These are phyloP conservation scores for Fusarium multiceps DNA, from an alignment of 2,329 filamentous ascomycete species.

Conservation along the genomic window DNA sequence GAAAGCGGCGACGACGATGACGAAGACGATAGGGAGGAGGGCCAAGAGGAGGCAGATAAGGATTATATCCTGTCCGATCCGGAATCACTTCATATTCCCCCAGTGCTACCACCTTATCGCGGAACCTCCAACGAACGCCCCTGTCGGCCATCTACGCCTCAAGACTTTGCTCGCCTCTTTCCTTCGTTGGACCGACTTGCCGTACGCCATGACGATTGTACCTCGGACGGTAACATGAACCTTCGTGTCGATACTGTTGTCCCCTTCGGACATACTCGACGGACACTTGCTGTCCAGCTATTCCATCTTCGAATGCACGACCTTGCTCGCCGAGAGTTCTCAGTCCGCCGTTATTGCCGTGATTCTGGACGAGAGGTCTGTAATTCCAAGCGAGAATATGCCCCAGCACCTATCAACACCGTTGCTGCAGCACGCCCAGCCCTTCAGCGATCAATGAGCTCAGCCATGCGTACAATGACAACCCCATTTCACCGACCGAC, in stretches of 20 bases:
- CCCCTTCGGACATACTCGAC: conserved; percentile 65
- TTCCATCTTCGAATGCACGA: conserved; percentile 98
- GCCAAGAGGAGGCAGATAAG: conserved; percentile 43
- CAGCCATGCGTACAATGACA: conserved; percentile 60
- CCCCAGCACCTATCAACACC: conserved; percentile 34
- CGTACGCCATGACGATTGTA: conserved; percentile 91
- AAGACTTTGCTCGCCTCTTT: conserved; percentile 86
- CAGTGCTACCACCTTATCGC: conserved; percentile 66
- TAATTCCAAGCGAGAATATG: conserved; percentile 78
- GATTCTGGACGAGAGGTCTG: conserved; percentile 95
- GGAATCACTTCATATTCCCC: conserved; percentile 56
- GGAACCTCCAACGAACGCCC: conserved; percentile 70
- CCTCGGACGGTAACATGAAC: conserved; percentile 95
- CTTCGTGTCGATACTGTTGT: conserved; percentile 86
- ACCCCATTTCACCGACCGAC: conserved; percentile 49
- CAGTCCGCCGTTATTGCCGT: conserved; percentile 88
- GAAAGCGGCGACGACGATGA: conserved; percentile 47
- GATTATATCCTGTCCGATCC: conserved; percentile 45
- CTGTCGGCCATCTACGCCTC: conserved; percentile 80
- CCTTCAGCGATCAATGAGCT: conserved; percentile 58
- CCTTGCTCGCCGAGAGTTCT: conserved; percentile 86
- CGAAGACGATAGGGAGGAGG: conserved; percentile 49
- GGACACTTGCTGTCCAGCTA: conserved; percentile 77
- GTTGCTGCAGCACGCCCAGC: conserved; percentile 55
- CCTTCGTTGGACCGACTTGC: conserved; percentile 83